Conservation (phyloP, 768 basidiomycete species). For the Suillus bovinus region DNA sequence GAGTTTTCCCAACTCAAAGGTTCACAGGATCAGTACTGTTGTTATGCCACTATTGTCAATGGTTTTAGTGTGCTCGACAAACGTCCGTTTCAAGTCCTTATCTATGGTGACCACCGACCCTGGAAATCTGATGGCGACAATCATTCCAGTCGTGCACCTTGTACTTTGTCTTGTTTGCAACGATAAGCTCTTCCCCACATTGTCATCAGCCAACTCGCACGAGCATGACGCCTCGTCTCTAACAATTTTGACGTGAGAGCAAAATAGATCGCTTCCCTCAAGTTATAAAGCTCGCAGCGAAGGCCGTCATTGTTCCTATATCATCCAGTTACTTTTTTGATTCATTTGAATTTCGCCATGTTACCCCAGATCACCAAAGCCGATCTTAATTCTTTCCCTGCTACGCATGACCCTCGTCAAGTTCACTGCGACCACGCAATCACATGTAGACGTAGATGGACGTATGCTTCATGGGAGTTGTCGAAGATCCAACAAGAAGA, state of each 20-base stretch:
- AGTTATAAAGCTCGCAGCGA: background rate
- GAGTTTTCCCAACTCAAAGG: too few relatives aligned
- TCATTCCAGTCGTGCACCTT: background rate
- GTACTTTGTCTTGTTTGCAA: background rate
- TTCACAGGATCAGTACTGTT: slow-evolving; percentile 1
- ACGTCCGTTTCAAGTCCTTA: background rate
- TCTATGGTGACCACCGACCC: background rate
- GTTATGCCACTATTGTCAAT: background rate
- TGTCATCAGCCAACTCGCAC: background rate
- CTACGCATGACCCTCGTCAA: background rate
- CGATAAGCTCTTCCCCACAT: background rate
- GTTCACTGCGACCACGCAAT: too few relatives aligned
- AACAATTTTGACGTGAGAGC: background rate
- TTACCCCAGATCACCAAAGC: background rate
- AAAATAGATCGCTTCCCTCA: background rate
- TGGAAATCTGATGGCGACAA: background rate
- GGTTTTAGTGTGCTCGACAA: background rate
- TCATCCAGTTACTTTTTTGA: background rate
- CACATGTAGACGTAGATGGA: background rate
- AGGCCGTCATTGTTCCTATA: background rate
- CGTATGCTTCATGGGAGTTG: background rate
- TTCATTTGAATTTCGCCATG: background rate
- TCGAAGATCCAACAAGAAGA: background rate
- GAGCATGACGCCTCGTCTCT: too few relatives aligned
- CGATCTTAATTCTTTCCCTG: background rate